Evolutionary conservation across 2,329 filamentous ascomycete genomes (phyloP).

Genomic region (Drechslerella coelobrocha): DNA sequence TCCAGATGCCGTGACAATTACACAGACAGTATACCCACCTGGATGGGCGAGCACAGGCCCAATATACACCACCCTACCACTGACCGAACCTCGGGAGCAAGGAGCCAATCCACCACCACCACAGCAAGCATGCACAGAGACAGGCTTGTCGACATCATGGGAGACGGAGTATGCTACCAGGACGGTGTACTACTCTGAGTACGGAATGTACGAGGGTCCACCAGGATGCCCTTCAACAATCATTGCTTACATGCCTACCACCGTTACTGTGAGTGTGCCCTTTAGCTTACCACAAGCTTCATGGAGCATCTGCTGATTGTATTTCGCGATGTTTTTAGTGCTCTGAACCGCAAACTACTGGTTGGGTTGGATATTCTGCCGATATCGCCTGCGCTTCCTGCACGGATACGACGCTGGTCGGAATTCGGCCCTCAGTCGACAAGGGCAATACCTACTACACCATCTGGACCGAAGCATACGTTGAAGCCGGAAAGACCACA

Average conservation of each 20-base stretch:
- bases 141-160: conserved; percentile 41
- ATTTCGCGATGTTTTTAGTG: conserved; percentile 17
- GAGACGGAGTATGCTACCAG: conserved; percentile 46
- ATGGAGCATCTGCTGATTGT: conserved; percentile 8
- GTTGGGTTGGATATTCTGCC: conserved; percentile 40
- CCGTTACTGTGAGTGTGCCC: conserved; percentile 31
- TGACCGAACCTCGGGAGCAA: conserved; percentile 17
- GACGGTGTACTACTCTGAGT: conserved; percentile 40
- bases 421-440: conserved; percentile 15
- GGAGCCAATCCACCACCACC: conserved; percentile 3
- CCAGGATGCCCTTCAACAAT: conserved; percentile 42
- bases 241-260: conserved; percentile 48
- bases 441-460: conserved; percentile 36
- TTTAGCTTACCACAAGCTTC: neutral
- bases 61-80: conserved; percentile 35
- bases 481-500: conserved; percentile 30
- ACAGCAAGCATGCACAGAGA: conserved; percentile 28
- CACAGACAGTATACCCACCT: conserved; percentile 49
- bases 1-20: conserved; percentile 44
- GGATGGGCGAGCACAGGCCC: conserved; percentile 47
- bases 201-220: conserved; percentile 46
- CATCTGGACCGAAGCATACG: conserved; percentile 42
- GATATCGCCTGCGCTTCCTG: conserved; percentile 42
- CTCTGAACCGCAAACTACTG: conserved; percentile 36
- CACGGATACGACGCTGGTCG: conserved; percentile 43